phyloP scores from a whole-genome alignment of 441 rosid genomes.

The Erodium moschatum region DNA sequence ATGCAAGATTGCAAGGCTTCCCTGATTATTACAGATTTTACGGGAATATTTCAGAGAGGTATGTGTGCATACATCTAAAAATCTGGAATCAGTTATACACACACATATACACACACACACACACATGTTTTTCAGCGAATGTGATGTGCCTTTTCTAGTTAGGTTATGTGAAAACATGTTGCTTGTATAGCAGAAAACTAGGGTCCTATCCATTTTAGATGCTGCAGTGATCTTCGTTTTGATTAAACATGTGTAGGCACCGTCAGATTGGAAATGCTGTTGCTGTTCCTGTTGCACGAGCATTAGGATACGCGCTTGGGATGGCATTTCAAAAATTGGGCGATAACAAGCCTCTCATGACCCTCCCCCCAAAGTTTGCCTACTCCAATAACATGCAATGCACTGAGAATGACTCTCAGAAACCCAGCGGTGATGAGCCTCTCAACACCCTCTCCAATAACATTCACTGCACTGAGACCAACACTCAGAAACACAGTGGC shows the following conservation, averaged over 20 bases:
- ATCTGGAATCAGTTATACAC: not conserved
- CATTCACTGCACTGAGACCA: not conserved
- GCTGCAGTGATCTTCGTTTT: not conserved
- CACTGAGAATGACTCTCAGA: slow-evolving; percentile 18
- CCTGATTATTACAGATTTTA: slow-evolving; percentile 84
- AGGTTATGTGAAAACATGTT: not conserved
- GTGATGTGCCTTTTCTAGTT: slow-evolving; percentile 4
- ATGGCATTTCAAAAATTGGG: slow-evolving; percentile 44
- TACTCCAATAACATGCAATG: slow-evolving; percentile 1
- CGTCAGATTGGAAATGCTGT: slow-evolving; percentile 89
- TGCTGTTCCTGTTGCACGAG: slow-evolving; percentile 74
- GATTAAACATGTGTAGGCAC: slow-evolving; percentile 35
- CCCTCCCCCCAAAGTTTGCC: slow-evolving; percentile 54
- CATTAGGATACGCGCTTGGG: slow-evolving; percentile 68
- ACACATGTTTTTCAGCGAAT: not conserved
- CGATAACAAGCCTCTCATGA: slow-evolving; percentile 43
- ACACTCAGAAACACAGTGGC: not conserved
- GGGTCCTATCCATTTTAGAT: not conserved
- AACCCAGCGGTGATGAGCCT: slow-evolving; percentile 37
- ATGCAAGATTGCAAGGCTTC: slow-evolving; percentile 89
- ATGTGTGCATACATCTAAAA: not conserved
- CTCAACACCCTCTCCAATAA: slow-evolving; percentile 34
- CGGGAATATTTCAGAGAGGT: slow-evolving; percentile 72
- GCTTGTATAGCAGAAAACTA: not conserved
- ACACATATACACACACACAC: not conserved